These are phyloP conservation scores for Trichomonascaceae sp. DNA, from an alignment of 1,139 yeast genomes.

Conservation along the genomic window DNA sequence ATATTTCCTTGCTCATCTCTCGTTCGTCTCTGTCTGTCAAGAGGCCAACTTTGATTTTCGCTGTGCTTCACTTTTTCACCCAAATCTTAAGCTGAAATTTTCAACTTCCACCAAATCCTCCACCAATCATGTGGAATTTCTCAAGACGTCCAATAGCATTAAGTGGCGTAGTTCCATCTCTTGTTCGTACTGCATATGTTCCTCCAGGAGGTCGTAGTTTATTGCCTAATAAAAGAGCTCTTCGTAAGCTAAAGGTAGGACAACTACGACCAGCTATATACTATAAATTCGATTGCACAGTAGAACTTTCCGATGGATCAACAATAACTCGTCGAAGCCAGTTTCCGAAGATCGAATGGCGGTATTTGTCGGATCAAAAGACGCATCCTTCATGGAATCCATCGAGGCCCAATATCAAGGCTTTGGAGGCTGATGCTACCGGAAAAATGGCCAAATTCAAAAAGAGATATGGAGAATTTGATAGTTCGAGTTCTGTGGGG, in stretches of 20 bases:
- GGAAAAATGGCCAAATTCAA: conserved; percentile 84
- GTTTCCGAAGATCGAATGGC: conserved; percentile 79
- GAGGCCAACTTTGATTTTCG: neutral
- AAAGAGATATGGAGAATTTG: conserved; percentile 55
- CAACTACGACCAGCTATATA: conserved; percentile 90
- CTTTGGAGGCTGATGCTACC: conserved; percentile 73
- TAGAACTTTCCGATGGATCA: conserved; percentile 90
- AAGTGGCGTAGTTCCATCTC: neutral
- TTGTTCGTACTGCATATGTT: conserved; percentile 17
- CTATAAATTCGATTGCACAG: conserved; percentile 78
- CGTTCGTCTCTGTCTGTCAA: too few species aligned
- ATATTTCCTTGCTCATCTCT: too few species aligned
- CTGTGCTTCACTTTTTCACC: neutral
- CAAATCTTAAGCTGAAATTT: neutral
- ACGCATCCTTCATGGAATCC: conserved; percentile 86
- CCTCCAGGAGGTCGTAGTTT: conserved; percentile 25
- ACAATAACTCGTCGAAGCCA: conserved; percentile 78
- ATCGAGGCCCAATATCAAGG: conserved; percentile 66
- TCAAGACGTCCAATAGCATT: neutral
- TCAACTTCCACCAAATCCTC: neutral
- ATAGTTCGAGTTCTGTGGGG: conserved; percentile 13
- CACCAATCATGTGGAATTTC: neutral
- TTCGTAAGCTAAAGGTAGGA: conserved; percentile 45
- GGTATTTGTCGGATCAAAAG: conserved; percentile 85
- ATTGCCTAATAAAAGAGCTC: conserved; percentile 21